Evolutionary conservation across 2,329 filamentous ascomycete genomes (phyloP).

Genomic region (Dryadomyces sulphureus): DNA sequence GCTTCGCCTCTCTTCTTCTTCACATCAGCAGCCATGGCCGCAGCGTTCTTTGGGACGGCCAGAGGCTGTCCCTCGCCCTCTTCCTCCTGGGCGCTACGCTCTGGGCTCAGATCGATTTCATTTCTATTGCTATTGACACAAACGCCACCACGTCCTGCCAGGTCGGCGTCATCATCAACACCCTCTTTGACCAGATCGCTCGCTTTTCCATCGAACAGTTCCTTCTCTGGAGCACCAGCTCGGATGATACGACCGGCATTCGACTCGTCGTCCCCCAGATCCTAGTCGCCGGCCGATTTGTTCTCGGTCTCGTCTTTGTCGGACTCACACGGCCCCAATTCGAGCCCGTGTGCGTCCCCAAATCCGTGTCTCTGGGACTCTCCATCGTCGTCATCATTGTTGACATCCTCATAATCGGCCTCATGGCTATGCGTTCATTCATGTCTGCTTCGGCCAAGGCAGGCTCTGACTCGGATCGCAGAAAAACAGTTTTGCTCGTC

Average conservation of each 20-base stretch:
- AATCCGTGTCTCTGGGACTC: conserved; percentile 27
- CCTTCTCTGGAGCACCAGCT: conserved; percentile 34
- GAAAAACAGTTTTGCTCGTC: conserved; percentile 26
- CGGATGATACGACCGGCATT: conserved; percentile 17
- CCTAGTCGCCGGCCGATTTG: conserved; percentile 30
- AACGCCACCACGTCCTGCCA: conserved; percentile 31
- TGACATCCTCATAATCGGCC: conserved; percentile 29
- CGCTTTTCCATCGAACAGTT: conserved; percentile 39
- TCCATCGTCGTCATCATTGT: conserved; percentile 28
- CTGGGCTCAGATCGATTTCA: conserved; percentile 39
- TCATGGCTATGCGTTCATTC: conserved; percentile 26
- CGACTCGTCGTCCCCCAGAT: conserved; percentile 28
- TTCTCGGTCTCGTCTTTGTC: conserved; percentile 38
- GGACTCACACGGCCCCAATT: conserved; percentile 39
- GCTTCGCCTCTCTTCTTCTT: conserved; percentile 30
- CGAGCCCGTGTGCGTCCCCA: conserved; percentile 34
- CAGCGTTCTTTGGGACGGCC: conserved; percentile 37
- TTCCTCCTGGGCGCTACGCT: conserved; percentile 36
- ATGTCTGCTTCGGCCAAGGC: conserved; percentile 20
- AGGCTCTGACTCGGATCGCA: conserved; percentile 16
- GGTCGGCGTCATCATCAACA: conserved; percentile 33
- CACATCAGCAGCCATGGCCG: conserved; percentile 31
- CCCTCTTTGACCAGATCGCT: conserved; percentile 41
- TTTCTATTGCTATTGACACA: conserved; percentile 30
- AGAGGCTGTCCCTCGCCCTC: conserved; percentile 48